Evolutionary conservation across 2,329 filamentous ascomycete species (phyloP).

Genomic region (Colletotrichum coccodes): DNA sequence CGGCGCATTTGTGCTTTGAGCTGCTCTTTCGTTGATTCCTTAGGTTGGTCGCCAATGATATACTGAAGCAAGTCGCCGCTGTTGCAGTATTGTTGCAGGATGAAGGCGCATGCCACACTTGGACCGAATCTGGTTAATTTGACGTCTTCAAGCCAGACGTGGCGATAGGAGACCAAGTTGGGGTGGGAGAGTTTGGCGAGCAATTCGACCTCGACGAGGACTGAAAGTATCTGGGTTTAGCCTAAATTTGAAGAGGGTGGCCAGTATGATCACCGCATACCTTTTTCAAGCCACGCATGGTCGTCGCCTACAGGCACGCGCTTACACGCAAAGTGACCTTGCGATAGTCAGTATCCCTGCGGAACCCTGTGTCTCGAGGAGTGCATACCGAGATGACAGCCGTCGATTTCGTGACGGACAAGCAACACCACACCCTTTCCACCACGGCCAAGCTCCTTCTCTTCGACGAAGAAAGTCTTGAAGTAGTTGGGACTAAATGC

Average conservation of each 20-base stretch:
- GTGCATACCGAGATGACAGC: slow-evolving; percentile 74
- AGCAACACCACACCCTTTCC: slow-evolving; percentile 95
- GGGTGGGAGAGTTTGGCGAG: slow-evolving; percentile 92
- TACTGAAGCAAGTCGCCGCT: slow-evolving; percentile 90
- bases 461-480: slow-evolving; percentile 90
- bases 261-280: slow-evolving; percentile 5
- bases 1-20: slow-evolving; percentile 89
- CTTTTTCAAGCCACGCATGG: slow-evolving; percentile 94
- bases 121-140: slow-evolving; percentile 88
- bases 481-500: slow-evolving; percentile 96
- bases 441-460: slow-evolving; percentile 85
- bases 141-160: slow-evolving; percentile 95
- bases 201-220: slow-evolving; percentile 91
- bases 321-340: slow-evolving; percentile 91
- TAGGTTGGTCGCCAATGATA: slow-evolving; percentile 75
- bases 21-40: slow-evolving; percentile 79
- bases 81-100: slow-evolving; percentile 98
- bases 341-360: slow-evolving; percentile 22
- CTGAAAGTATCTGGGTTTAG: slow-evolving; percentile 36
- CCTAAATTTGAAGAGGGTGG: neutral
- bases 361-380: neutral
- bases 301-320: slow-evolving; percentile 95
- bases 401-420: slow-evolving; percentile 92
- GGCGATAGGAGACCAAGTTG: slow-evolving; percentile 95
- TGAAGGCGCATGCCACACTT: slow-evolving; percentile 93